phyloP scores from a whole-genome alignment of 352 stramenopile genomes.

The Globisporangium recalcitrans region DNA sequence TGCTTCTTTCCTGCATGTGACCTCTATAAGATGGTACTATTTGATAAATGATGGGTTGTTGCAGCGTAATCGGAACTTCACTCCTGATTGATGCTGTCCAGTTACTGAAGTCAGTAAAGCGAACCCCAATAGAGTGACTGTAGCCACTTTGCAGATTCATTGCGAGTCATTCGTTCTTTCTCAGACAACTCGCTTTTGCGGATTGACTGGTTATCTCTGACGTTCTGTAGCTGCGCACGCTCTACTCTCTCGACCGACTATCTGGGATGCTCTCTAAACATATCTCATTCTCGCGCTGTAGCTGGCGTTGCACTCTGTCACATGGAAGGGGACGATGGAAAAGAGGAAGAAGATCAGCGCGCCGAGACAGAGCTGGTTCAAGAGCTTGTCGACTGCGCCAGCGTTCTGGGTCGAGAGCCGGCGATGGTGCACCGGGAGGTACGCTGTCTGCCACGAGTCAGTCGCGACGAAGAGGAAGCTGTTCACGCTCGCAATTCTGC shows the following conservation, averaged over 20 bases:
- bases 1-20: background rate
- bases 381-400: background rate
- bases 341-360: background rate
- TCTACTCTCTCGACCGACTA: no score
- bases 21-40: background rate
- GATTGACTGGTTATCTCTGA: no score
- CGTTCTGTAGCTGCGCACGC: no score
- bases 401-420: background rate
- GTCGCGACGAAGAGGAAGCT: background rate
- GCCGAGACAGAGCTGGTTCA: background rate
- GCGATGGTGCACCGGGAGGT: background rate
- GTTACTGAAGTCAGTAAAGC: background rate
- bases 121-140: background rate
- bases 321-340: background rate
- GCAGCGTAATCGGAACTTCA: background rate
- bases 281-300: no score
- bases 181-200: no score
- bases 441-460: background rate
- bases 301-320: background rate
- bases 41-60: background rate
- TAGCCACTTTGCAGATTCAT: constrained; percentile 1
- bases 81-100: background rate
- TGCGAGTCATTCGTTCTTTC: no score
- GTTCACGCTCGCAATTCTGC: background rate
- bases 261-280: no score